phyloP scores from a whole-genome alignment of 306 rosid species.

The Fagus sylvatica region DNA sequence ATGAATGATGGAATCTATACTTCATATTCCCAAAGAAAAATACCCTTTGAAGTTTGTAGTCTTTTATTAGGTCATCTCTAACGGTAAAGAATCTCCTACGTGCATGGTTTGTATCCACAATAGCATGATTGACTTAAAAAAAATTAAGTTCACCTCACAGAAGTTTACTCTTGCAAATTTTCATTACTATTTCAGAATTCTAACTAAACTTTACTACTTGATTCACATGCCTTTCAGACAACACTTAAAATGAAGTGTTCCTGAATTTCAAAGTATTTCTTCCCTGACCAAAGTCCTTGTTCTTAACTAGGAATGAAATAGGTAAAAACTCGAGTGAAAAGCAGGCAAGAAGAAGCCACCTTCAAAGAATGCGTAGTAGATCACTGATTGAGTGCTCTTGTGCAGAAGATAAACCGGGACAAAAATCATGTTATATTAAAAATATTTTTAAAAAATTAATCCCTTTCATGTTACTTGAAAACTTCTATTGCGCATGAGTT shows the following conservation, averaged over 20 bases:
- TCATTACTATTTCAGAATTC: neutral
- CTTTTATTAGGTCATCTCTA: neutral
- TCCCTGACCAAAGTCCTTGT: neutral
- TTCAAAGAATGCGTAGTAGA: neutral
- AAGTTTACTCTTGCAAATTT: neutral
- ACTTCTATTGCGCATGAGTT: no score
- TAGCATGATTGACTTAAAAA: neutral
- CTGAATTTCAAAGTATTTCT: neutral
- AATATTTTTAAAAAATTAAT: no score
- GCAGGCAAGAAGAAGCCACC: neutral
- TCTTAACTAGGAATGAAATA: neutral
- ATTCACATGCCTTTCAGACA: neutral
- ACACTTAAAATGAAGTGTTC: neutral
- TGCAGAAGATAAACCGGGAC: no score
- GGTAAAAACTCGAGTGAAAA: neutral
- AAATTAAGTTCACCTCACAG: neutral
- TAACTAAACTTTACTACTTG: neutral
- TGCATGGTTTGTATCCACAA: neutral
- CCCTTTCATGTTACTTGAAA: no score
- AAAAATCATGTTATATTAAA: no score
- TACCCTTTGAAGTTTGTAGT: neutral
- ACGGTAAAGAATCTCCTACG: neutral
- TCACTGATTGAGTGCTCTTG: no score
- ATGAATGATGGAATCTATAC: neutral
- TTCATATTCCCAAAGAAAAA: neutral